phyloP scores from a whole-genome alignment of 306 rosid genomes.

The Vigna unguiculata region DNA sequence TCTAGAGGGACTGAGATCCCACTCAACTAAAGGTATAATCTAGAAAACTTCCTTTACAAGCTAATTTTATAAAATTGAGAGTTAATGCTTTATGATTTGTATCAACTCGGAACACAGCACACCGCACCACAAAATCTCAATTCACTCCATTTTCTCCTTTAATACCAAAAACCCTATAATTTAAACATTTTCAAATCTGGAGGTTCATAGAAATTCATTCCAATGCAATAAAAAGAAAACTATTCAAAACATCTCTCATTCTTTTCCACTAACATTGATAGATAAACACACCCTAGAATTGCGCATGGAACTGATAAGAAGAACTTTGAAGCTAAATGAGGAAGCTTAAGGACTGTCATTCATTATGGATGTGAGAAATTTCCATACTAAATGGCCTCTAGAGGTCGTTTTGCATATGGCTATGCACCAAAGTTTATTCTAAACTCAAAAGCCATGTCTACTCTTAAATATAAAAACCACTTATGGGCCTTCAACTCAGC shows the following conservation, averaged over 20 bases:
- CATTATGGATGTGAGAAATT: not conserved
- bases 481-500: too few species aligned
- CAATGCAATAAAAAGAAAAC: slow-evolving; percentile 39
- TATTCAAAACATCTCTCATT: not conserved
- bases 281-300: not conserved
- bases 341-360: not conserved
- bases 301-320: not conserved
- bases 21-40: not conserved
- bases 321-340: slow-evolving; percentile 7
- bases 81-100: not conserved
- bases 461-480: too few species aligned
- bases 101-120: not conserved
- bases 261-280: not conserved
- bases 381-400: not conserved
- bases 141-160: not conserved
- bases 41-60: not conserved
- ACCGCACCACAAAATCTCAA: not conserved
- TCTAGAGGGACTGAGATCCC: too few species aligned
- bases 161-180: not conserved
- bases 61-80: not conserved
- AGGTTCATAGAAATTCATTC: slow-evolving; percentile 36
- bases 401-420: not conserved
- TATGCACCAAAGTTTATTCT: too few species aligned
- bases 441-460: too few species aligned
- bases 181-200: not conserved